phyloP scores from a whole-genome alignment of 2,329 filamentous ascomycete species.

The Pezicula neosporulosa region DNA sequence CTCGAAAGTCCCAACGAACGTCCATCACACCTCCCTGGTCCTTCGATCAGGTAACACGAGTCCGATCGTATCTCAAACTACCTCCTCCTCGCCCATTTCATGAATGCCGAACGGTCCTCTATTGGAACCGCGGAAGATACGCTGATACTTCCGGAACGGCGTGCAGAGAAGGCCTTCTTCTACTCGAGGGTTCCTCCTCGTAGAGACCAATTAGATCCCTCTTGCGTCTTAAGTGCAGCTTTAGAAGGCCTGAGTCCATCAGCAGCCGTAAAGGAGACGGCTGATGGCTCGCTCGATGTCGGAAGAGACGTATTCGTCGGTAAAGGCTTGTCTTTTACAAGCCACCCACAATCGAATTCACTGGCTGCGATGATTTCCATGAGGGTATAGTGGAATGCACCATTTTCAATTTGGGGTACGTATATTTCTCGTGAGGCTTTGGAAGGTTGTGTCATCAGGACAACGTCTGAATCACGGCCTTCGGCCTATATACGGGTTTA shows the following conservation, averaged over 20 bases:
- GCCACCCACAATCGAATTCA: conserved; percentile 25
- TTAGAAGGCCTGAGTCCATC: conserved; percentile 14
- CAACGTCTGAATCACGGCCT: conserved; percentile 42
- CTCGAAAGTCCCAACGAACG: background rate
- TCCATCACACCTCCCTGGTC: background rate
- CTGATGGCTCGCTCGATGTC: conserved; percentile 16
- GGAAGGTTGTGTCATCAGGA: conserved; percentile 18
- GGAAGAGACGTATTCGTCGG: conserved; percentile 15
- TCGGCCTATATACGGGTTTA: conserved; percentile 36
- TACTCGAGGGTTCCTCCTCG: conserved; percentile 4
- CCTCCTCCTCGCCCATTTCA: background rate
- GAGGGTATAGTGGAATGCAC: conserved; percentile 43
- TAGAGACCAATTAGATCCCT: background rate
- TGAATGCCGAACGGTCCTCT: background rate
- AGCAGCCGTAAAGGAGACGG: conserved; percentile 12
- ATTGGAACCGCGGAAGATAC: background rate
- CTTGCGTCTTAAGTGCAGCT: conserved; percentile 6
- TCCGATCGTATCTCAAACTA: background rate
- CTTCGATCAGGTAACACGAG: background rate
- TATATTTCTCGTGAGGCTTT: conserved; percentile 37
- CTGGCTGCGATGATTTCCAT: conserved; percentile 40
- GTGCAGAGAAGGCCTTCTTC: background rate
- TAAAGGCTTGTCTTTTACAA: conserved; percentile 16
- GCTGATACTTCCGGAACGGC: background rate
- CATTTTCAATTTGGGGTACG: conserved; percentile 42